Evolutionary conservation across 2,329 filamentous ascomycete species (phyloP).

Genomic region (Pseudogymnoascus sp.): DNA sequence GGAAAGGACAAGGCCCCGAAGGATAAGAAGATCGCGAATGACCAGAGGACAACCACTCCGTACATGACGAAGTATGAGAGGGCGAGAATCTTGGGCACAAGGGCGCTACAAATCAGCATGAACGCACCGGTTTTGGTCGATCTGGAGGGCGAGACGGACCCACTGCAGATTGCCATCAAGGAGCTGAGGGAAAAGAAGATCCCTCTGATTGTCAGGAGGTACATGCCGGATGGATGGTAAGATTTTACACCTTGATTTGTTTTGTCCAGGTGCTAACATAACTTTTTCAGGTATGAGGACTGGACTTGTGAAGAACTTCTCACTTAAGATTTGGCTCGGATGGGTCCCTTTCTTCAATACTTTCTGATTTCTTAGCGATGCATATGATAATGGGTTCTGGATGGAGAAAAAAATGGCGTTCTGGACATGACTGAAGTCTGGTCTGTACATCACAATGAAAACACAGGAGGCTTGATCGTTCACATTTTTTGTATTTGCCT

Average conservation of each 20-base stretch:
- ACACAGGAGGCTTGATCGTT: not conserved
- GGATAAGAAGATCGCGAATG: conserved; percentile 84
- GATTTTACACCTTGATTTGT: conserved; percentile 30
- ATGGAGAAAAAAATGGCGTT: conserved; percentile 8
- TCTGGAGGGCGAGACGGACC: conserved; percentile 94
- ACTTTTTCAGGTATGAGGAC: conserved; percentile 63
- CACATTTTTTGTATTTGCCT: not conserved
- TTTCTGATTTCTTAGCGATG: conserved; percentile 10
- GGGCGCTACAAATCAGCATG: conserved; percentile 95
- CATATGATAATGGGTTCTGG: conserved; percentile 8
- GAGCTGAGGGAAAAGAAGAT: conserved; percentile 98
- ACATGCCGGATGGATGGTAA: conserved; percentile 93
- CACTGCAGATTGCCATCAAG: conserved; percentile 93
- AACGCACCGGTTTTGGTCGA: conserved; percentile 96
- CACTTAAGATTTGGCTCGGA: conserved; percentile 33
- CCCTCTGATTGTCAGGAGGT: conserved; percentile 85
- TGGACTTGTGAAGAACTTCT: conserved; percentile 97
- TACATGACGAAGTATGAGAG: conserved; percentile 99
- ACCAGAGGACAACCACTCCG: conserved; percentile 83
- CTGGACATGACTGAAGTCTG: conserved; percentile 5
- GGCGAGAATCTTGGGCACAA: conserved; percentile 84
- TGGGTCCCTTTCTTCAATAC: conserved; percentile 7
- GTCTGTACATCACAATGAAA: conserved; percentile 8
- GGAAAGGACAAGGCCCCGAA: conserved; percentile 48
- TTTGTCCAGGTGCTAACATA: not conserved